Base-by-base conservation (phyloP, 2,329 filamentous ascomycete genomes). In the Neopestalotiopsis sp. region DNA sequence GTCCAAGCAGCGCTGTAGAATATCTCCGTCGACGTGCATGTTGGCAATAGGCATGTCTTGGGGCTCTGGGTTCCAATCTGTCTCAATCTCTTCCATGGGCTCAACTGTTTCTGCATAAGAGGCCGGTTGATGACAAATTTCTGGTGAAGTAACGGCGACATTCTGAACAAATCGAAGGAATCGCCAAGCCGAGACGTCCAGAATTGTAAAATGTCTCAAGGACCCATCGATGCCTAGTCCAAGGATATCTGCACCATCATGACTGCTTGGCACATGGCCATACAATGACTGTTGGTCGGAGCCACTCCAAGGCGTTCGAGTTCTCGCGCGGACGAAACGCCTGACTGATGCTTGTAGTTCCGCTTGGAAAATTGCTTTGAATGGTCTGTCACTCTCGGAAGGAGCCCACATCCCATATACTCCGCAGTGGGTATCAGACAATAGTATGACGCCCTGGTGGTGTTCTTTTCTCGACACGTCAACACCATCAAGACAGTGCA, bases 151-250 rank as follows among this genome's bases (percentile, higher is more conserved):
- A 61, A 85, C 78, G 34, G 88, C 89, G 62, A 97, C 77, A 69
- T 92, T 91, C 75, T 97, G 91, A 1, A 98, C 77, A 71, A 95
- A 89, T 68, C 87, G 86, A 5, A 98, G 84, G 4, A 97, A 83
- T 6, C 86, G 85, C 88, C 91, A 92, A 7, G 91, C 86, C 2
- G 87, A 79, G 20, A 86, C 75, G 10, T 85, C 82, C 0, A 98
- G 81, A 14, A 95, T 81, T 1, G 87, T 87, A 73, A 98, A 91
- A 68, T 92, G 88, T 71, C 89, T 88, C 30, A 95, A 75, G 0
- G 90, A 89, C 1, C 93, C 93, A 74, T 93, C 89, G 42, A 94
- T 85, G 6, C 88, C 88, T 6, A 91, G 83, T 1, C 92, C 93
- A 42, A 95, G 77, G 68, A 90, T 81, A 70, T 90, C 87, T 4